Evolutionary conservation across 331 rosid genomes (phyloP).

Genomic region (Telfairia occidentalis): DNA sequence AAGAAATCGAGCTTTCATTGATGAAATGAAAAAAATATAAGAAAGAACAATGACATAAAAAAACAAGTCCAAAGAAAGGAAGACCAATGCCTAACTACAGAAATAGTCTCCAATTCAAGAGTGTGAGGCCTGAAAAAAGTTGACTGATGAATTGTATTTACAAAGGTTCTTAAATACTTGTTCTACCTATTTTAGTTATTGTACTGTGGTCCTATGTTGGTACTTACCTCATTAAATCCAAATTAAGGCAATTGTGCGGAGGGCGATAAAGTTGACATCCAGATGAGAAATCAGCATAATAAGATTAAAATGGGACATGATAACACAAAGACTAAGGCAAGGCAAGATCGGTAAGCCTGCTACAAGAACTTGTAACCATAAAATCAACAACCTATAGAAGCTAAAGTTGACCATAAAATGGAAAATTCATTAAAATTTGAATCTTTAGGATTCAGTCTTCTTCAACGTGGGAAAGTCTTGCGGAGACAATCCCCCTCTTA

Average conservation of each 20-base stretch:
- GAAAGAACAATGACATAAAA: too few species aligned
- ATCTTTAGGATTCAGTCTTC: conserved; percentile 18
- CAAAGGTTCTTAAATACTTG: not conserved
- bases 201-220: not conserved
- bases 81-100: too few species aligned
- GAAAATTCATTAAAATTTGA: not conserved
- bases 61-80: too few species aligned
- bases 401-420: not conserved
- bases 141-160: not conserved
- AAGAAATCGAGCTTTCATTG: too few species aligned
- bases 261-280: not conserved
- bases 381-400: not conserved
- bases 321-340: not conserved
- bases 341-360: not conserved
- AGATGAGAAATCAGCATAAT: not conserved
- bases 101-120: too few species aligned
- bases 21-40: too few species aligned
- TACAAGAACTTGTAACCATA: not conserved
- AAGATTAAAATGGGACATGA: not conserved
- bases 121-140: not conserved
- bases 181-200: not conserved
- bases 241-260: not conserved
- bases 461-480: conserved; percentile 43
- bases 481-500: conserved; percentile 37
- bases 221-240: too few species aligned